Evolutionary conservation across 2,329 filamentous ascomycete genomes (phyloP).

Genomic region (Didymosphaeria variabile): DNA sequence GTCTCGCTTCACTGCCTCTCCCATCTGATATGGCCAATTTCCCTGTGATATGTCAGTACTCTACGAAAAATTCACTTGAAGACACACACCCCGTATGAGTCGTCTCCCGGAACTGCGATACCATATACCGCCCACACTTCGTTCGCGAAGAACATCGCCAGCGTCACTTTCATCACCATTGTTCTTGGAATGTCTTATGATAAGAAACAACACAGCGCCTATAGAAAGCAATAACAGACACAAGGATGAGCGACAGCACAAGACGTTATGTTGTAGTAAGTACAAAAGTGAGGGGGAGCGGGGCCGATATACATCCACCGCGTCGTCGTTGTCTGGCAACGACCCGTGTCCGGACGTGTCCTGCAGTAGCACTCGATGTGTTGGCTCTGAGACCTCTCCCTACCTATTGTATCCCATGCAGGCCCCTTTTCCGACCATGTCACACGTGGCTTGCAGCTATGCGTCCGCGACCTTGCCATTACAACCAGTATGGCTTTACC

Average conservation of each 20-base stretch:
- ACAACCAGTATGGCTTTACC: too few species aligned
- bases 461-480: not conserved
- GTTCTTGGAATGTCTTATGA: not conserved
- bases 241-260: not conserved
- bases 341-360: constrained; percentile 17
- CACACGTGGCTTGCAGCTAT: not conserved
- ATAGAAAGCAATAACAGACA: constrained; percentile 12
- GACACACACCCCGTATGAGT: constrained; percentile 20
- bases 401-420: not conserved
- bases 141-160: constrained; percentile 21
- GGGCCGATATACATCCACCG: constrained; percentile 13
- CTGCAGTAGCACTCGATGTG: constrained; percentile 31
- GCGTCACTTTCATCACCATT: not conserved
- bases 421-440: constrained; percentile 3
- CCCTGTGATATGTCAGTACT: not conserved
- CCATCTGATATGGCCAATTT: not conserved
- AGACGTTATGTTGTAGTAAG: constrained; percentile 11
- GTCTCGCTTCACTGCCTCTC: not conserved
- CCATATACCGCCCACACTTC: constrained; percentile 32
- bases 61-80: not conserved
- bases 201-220: not conserved
- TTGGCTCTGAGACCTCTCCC: constrained; percentile 15
- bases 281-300: constrained; percentile 16
- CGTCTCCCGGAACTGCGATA: constrained; percentile 14
- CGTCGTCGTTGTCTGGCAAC: constrained; percentile 19